Percentiles rank a stretch among this genome's conserved stretches.
Evolutionary conservation across 495 filamentous ascomycete species (phyloP).

Genomic region (Penicillium goetzii): DNA sequence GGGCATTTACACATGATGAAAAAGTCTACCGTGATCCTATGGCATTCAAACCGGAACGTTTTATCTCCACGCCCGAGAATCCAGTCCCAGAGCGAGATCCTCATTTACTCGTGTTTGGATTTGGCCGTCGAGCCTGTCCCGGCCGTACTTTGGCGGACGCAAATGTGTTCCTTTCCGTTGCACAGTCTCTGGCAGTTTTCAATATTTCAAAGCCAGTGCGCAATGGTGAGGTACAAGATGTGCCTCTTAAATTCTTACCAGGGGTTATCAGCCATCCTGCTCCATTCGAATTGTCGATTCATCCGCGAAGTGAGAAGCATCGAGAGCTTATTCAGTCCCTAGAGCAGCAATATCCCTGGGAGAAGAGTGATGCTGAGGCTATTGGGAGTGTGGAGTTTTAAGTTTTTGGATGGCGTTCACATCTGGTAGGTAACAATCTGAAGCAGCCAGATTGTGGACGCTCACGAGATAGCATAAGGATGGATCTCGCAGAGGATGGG

Average conservation of each 20-base stretch:
- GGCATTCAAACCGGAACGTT: conserved; percentile 42
- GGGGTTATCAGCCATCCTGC: conserved; percentile 47
- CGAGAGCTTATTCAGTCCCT: conserved; percentile 37
- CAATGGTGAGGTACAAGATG: conserved; percentile 35
- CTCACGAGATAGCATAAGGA: too few species aligned
- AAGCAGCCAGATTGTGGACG: too few species aligned
- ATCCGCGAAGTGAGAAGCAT: conserved; percentile 37
- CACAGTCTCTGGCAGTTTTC: conserved; percentile 44
- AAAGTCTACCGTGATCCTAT: conserved; percentile 23
- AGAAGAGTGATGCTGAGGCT: conserved; percentile 41
- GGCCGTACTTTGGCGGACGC: conserved; percentile 43
- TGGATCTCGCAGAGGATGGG: too few species aligned
- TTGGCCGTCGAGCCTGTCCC: conserved; percentile 45
- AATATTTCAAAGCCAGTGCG: conserved; percentile 39
- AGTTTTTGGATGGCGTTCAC: background rate
- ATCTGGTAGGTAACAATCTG: background rate
- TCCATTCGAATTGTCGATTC: conserved; percentile 39
- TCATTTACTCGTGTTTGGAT: conserved; percentile 39
- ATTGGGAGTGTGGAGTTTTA: background rate
- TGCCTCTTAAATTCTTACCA: conserved; percentile 32
- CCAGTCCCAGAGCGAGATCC: conserved; percentile 42
- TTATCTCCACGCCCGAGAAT: conserved; percentile 21
- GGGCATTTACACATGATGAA: conserved; percentile 38
- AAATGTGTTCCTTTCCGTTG: conserved; percentile 38
- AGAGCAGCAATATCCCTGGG: conserved; percentile 50